A percentile compares a stretch with the other conserved stretches of the same genome.
These are phyloP conservation scores for Neonectria faginata DNA, from an alignment of 2,329 filamentous ascomycete genomes.

Conservation along the genomic window DNA sequence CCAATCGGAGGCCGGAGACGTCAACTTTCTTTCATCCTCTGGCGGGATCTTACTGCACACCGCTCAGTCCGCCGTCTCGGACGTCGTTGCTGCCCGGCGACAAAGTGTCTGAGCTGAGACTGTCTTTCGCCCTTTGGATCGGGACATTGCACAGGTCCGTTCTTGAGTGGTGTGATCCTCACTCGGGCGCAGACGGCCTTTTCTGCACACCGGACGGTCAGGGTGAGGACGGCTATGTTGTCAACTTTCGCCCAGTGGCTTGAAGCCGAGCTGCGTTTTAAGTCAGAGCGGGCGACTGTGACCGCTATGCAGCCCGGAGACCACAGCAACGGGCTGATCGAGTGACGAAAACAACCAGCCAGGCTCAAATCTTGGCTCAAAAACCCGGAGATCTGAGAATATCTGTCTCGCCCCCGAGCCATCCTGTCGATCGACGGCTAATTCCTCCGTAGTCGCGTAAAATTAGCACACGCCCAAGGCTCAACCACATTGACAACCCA, in stretches of 20 bases:
- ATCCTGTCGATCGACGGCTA: conserved; percentile 1
- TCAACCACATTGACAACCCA: neutral
- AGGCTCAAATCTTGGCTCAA: conserved; percentile 3
- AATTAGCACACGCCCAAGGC: conserved; percentile 12
- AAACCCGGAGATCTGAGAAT: neutral
- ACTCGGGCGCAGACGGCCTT: neutral
- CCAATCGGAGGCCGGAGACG: conserved; percentile 2
- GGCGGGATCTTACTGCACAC: conserved; percentile 10
- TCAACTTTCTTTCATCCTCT: conserved; percentile 7
- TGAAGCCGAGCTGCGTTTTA: neutral
- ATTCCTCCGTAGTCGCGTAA: conserved; percentile 6
- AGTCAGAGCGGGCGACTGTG: neutral
- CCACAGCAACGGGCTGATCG: conserved; percentile 5
- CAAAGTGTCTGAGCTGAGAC: neutral
- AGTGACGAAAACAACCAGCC: neutral
- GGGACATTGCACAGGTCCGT: neutral
- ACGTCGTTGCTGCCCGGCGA: conserved; percentile 7
- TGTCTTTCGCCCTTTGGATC: neutral
- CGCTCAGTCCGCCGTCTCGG: conserved; percentile 9
- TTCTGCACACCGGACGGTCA: neutral
- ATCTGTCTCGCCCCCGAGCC: neutral
- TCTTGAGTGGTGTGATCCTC: neutral
- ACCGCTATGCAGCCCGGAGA: neutral
- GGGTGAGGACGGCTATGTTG: neutral
- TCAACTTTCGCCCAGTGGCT: neutral